Base-by-base conservation (phyloP, 225 moss, liverwort and hornwort genomes). In the Bryoerythrophyllum caledonicum region DNA sequence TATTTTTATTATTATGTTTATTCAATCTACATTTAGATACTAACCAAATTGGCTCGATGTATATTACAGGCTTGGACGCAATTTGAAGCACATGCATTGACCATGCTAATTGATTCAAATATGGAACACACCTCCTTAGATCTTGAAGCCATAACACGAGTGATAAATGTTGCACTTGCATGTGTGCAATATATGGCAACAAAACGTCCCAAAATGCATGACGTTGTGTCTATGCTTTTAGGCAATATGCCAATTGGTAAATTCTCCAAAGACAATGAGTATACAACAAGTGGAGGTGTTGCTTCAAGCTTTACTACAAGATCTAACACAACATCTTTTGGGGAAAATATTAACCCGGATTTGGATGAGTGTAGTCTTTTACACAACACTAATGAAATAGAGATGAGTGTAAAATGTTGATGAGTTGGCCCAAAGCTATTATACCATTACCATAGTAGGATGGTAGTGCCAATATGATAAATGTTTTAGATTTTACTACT, bases 31-130 rank as follows among this genome's bases (percentile, higher is more conserved):
- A 43, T 25, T 43, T 43, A 43, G 13, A 12, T 3, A 13, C 43
- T 46, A 16, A 46, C 16, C 4, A 4, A 5, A 13, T 16, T 4
- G 5, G 46, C 16, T 46, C 16, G 16, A 46, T 16, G 4, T 14
- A 5, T 16, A 19, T 27, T n/a, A 9, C 58, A 63, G 11, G 63
- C 55, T 28, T 54, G 28, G 70, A 70, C 1, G 15, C 41, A 62
- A 62, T 72, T 19, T 65, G 19, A 72, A 72, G 56, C 8, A 46
- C 30, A 78, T 8, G 41, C 23, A 63, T 3, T 26, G 14, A 52
- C 27, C 1, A 53, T 0, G 0, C 40, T 63, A 28, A 21, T 63
- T 62, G 78, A 78, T 53, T 3, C 34, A 1, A 13, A 21, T 1
- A 71, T 78, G 71, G 46, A 17, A 30, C 12, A 41, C 1, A 63